Evolutionary conservation across 805 yeast genomes (phyloP).

Genomic region (Yamadazyma takamatsuzukensis): DNA sequence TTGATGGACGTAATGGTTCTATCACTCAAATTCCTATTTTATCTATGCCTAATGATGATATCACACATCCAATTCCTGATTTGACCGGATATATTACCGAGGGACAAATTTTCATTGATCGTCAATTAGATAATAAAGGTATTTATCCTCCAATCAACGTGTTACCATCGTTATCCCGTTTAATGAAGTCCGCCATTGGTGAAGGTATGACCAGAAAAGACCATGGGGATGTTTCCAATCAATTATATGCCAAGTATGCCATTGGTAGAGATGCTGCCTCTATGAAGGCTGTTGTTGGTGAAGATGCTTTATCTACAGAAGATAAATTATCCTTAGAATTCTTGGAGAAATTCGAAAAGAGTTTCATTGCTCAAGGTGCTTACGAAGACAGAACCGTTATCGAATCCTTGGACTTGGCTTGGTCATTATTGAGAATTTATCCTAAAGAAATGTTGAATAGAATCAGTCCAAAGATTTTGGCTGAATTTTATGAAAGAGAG

Average conservation of each 20-base stretch:
- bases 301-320: conserved; percentile 96
- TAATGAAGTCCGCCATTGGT: conserved; percentile 99
- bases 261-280: conserved; percentile 99
- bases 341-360: conserved; percentile 95
- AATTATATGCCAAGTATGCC: conserved; percentile 97
- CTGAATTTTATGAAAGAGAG: conserved; percentile 91
- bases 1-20: conserved; percentile 99
- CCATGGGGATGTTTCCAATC: conserved; percentile 99
- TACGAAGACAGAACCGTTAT: conserved; percentile 93
- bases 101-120: conserved; percentile 97
- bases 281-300: conserved; percentile 99
- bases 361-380: conserved; percentile 93
- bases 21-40: conserved; percentile 98
- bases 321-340: conserved; percentile 97
- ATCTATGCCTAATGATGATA: conserved; percentile 99
- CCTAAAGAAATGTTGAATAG: conserved; percentile 99
- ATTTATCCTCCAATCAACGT: conserved; percentile 98
- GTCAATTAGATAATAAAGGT: conserved; percentile 95
- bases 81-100: conserved; percentile 99
- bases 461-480: conserved; percentile 94
- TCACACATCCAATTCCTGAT: conserved; percentile 99
- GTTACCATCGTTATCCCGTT: conserved; percentile 93
- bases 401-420: conserved; percentile 95
- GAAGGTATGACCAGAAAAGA: conserved; percentile 99
- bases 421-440: conserved; percentile 96